Evolutionary conservation across 73 alveolate genomes (phyloP), one percentile per base, ranked within the genome.

Genomic region (Symbiodinium pilosum): DNA sequence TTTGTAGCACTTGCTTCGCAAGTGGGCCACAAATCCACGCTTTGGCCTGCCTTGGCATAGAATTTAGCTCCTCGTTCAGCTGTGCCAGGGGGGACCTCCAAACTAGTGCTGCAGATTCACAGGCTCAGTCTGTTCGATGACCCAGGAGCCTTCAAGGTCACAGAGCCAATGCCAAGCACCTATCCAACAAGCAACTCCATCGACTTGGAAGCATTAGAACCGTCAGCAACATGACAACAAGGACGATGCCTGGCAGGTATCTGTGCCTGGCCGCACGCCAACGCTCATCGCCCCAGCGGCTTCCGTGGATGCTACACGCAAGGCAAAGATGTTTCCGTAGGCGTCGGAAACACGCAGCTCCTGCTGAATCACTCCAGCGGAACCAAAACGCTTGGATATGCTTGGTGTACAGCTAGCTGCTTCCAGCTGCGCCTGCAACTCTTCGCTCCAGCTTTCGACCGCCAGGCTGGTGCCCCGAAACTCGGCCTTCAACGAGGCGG

Each of bases 61-160:
- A 91, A 91, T 54, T 43, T 83, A 41, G 88, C 88, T 26, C 87
- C 97, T 5, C n/a, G 77, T 52, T 41, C 88, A 28, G 97, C 97
- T 1, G 97, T 69, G 77, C 97, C 97, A 40, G 81, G 81, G 2
- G 97, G 97, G n/a, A 91, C 97, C 97, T 91, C 81, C 38, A 0
- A 6, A 47, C 59, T 47, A 6, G 21, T 14, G 59, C 59, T 9
- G 59, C 6, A 14, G 21, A 14, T 14, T 47, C 14, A 6, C 59
- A 47, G 14, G 59, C 59, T 9, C 6, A 47, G 59, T n/a, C n/a
- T n/a, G n/a, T n/a, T n/a, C n/a, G n/a, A 6, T 30, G 34, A 54
- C 34, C 34, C n/a, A n/a, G 38, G 7, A 36, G 81, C 81, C 81
- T 64, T 34, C 81, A 64, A 28, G 12, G 81, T 64, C 81, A 64